phyloP scores from a whole-genome alignment of 805 yeast genomes.

The Ogataea chonburiensis region DNA sequence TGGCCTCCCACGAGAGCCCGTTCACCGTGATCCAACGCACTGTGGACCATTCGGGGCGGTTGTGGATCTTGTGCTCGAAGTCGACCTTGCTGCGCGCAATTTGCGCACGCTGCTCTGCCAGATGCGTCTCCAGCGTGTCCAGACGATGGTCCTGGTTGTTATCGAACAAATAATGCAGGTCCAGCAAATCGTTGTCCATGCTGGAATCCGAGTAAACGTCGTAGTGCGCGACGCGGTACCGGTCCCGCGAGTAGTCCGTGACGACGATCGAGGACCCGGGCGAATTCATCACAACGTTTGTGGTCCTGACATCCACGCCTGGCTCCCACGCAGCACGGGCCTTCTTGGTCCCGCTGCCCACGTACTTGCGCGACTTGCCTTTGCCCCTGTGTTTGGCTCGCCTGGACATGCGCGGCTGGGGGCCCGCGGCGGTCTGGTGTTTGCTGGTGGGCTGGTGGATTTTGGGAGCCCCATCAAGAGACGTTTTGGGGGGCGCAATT shows the following conservation, averaged over 20 bases:
- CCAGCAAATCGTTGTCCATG: slow-evolving; percentile 19
- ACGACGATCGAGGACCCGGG: slow-evolving; percentile 54
- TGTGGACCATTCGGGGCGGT: slow-evolving; percentile 46
- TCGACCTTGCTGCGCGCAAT: slow-evolving; percentile 24
- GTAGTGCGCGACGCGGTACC: slow-evolving; percentile 44
- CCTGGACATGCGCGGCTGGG: slow-evolving; percentile 1
- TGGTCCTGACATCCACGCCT: slow-evolving; percentile 51
- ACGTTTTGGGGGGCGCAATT: neutral
- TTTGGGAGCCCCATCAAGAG: neutral
- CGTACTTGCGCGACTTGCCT: slow-evolving; percentile 29
- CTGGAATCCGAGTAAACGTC: slow-evolving; percentile 37
- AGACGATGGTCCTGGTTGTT: slow-evolving; percentile 13
- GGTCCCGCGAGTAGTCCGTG: slow-evolving; percentile 46
- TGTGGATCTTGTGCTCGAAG: slow-evolving; percentile 33
- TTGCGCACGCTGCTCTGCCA: slow-evolving; percentile 12
- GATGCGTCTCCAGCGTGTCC: slow-evolving; percentile 9
- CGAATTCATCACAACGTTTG: slow-evolving; percentile 49
- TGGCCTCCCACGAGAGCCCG: slow-evolving; percentile 62
- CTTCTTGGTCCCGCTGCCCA: slow-evolving; percentile 39
- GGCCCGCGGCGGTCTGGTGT: slow-evolving; percentile 8
- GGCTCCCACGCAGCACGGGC: slow-evolving; percentile 57
- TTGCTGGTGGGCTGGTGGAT: slow-evolving; percentile 9
- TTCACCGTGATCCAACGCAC: slow-evolving; percentile 59
- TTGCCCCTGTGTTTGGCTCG: neutral
- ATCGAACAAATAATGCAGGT: slow-evolving; percentile 9